Evolutionary conservation across 2,329 filamentous ascomycete genomes (phyloP).

Genomic region (Achaetomium macrosporum): DNA sequence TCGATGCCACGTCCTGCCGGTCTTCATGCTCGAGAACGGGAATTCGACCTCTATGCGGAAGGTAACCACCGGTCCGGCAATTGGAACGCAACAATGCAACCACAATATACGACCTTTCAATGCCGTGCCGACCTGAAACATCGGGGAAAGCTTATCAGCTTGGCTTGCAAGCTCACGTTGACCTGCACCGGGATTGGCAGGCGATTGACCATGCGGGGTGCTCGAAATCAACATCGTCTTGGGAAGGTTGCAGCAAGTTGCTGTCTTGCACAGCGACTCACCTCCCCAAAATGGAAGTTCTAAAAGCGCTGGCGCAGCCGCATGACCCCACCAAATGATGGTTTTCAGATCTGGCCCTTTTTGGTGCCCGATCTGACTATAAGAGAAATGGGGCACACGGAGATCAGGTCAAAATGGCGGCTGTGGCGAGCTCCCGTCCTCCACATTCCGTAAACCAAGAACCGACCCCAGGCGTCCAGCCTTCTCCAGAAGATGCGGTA

Average conservation of each 20-base stretch:
- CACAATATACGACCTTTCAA: not conserved
- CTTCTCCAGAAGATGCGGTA: not conserved
- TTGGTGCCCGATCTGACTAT: too few species aligned
- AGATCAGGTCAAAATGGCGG: not conserved
- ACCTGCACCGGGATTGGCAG: not conserved
- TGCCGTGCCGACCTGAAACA: not conserved
- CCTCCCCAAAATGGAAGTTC: slow-evolving; percentile 4
- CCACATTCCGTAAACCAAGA: not conserved
- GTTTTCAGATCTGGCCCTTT: too few species aligned
- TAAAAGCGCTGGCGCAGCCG: not conserved
- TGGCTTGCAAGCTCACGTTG: not conserved
- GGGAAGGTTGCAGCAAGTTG: slow-evolving; percentile 10
- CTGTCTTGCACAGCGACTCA: not conserved
- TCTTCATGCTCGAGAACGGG: not conserved
- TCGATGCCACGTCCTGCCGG: too few species aligned
- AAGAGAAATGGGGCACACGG: too few species aligned
- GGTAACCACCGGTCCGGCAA: not conserved
- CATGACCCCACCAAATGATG: not conserved
- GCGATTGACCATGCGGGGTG: not conserved
- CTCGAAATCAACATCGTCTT: not conserved
- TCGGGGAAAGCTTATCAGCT: not conserved
- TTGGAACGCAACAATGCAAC: not conserved
- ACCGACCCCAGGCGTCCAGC: not conserved
- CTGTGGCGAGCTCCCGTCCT: too few species aligned
- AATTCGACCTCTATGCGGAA: not conserved